Evolutionary conservation across 306 rosid species (phyloP), one percentile per base, ranked within the genome.

Genomic region (Vicia villosa): DNA sequence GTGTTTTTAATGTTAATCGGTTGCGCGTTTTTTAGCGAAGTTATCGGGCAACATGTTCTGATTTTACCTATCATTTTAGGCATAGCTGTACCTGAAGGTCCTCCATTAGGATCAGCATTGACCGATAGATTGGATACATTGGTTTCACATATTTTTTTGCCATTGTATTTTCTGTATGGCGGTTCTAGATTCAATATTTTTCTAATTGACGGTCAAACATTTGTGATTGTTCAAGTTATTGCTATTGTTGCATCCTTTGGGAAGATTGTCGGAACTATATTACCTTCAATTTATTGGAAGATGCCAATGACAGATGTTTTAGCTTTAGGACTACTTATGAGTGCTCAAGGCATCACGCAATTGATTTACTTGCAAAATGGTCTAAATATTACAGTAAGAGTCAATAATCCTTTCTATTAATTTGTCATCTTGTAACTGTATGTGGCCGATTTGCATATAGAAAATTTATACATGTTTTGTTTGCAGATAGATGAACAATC

Each of bases 71-170:
- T 89, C 11, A 2, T 89, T 49, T 26, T 89, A 5, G 92, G 96
- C 1, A 52, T 86, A 8, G 89, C 83, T 0, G 84, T 86, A 1
- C 92, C 90, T 0, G 92, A 83, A 32, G 96, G 92, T 5, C 92
- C 85, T 1, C 90, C 89, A 1, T 22, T 85, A 28, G 96, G 88
- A 0, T 73, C 86, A 0, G 86, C 88, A 0, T 58, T 90, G 76
- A 86, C 68, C 15, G 89, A 83, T 5, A 90, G 75, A 74, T 72
- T 90, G 0, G 89, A 87, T 0, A 28, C 80, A 2, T 12, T 66
- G 8, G 73, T 76, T 13, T 68, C 85, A 0, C 19, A 19, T 0
- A 32, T 87, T 3, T 43, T 83, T 8, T 26, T 89, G 77, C 96
- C 93, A 0, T 20, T 74, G 34, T 87, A 56, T 76, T 87, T 75